These are phyloP conservation scores for Picea abies DNA, from an alignment of 83 land plant species.

Conservation along the genomic window DNA sequence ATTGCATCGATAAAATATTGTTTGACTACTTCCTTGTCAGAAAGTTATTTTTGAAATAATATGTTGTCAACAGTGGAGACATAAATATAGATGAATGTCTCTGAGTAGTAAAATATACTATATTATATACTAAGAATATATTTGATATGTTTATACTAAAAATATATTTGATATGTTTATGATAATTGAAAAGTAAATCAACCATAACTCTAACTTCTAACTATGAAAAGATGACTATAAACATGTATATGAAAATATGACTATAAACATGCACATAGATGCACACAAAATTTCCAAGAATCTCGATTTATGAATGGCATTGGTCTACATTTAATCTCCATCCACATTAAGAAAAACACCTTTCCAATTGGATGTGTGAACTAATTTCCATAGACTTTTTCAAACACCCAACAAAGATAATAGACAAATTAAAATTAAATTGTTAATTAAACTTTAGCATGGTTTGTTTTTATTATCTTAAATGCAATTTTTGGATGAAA, in stretches of 20 bases:
- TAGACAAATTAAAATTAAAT: not conserved
- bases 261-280: too few species aligned
- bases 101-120: not conserved
- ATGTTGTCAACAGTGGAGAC: slow-evolving; percentile 40
- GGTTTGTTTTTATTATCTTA: too few species aligned
- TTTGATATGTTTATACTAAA: too few species aligned
- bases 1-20: slow-evolving; percentile 58
- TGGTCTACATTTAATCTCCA: too few species aligned
- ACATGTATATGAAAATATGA: too few species aligned
- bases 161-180: too few species aligned
- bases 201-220: too few species aligned
- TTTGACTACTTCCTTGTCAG: slow-evolving; percentile 58
- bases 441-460: not conserved
- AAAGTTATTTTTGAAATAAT: slow-evolving; percentile 75
- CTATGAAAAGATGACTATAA: too few species aligned
- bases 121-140: not conserved
- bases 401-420: not conserved
- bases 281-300: not conserved
- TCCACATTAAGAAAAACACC: not conserved
- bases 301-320: not conserved
- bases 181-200: too few species aligned
- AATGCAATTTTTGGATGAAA: too few species aligned
- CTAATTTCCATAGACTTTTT: not conserved
- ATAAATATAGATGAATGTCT: not conserved
- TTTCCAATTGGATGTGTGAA: not conserved